Evolutionary conservation across 768 basidiomycete genomes (phyloP), one percentile per base, ranked within the genome.

Genomic region (Russula compacta): DNA sequence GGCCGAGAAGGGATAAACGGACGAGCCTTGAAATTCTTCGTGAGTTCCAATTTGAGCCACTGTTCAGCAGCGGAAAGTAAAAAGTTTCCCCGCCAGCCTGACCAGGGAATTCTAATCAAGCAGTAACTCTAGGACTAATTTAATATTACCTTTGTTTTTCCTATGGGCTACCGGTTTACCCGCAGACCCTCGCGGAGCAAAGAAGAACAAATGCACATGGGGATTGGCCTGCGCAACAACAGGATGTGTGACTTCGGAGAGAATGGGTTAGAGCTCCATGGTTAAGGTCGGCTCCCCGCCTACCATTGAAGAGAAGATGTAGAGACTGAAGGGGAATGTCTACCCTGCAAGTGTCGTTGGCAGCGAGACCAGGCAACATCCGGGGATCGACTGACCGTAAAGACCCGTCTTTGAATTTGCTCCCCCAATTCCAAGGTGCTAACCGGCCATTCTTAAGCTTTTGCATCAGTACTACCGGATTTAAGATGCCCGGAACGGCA

Each of bases 1-100:
- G 36, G 55, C 38, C 42, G 56, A 53, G 9, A 29, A 29, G 59
- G 24, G 19, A 19, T 43, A 32, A 40, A 47, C 21, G 5, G 33
- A 58, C 57, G 21, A 32, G 77, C 90, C 75, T 91, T 93, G 80
- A 95, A 95, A 70, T 98, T 97, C 78, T 98, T 98, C 4, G 92
- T 90, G 12, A 99, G 76, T 70, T 98, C 95, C 46, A 97, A 82
- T 71, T 98, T 98, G 62, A 97, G 78, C 83, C 90, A 94, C 66
- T 95, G 94, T 71, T 98, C 94, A 4, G 88, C 87, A 1, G 94
- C 94, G 2, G 92, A 93, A 10, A 98, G 74, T 19, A 98, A 68
- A 71, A 93, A 98, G 51, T 97, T 97, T 51, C 95, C 97, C 69
- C 95, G 77, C 97, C 95, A 98, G 1, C 95, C 90, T 84, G 17